Conservation (phyloP, 2,329 filamentous ascomycete genomes). For the Fusarium continuum region DNA sequence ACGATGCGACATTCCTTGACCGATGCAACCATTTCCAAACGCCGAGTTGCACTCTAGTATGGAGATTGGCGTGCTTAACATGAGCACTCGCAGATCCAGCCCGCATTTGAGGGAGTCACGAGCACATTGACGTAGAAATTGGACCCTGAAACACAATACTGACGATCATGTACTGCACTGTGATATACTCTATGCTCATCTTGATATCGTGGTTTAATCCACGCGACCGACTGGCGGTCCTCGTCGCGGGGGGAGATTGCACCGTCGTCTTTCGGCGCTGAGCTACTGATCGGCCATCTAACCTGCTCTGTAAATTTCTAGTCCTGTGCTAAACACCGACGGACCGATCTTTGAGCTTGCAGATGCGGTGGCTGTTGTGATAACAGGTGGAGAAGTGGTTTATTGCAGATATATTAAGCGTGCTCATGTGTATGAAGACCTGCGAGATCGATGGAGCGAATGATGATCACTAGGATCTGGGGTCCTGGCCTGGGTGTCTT, state of each 20-base stretch:
- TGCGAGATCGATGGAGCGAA: constrained; percentile 4
- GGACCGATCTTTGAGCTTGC: neutral
- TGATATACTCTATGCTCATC: constrained; percentile 16
- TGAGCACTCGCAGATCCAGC: constrained; percentile 4
- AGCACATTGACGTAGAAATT: neutral
- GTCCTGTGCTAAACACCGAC: neutral
- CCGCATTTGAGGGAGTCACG: neutral
- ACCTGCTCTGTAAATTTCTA: constrained; percentile 4
- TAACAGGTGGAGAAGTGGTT: constrained; percentile 13
- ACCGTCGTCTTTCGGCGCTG: neutral
- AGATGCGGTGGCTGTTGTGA: neutral
- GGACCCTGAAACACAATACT: constrained; percentile 1
- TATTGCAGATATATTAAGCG: neutral
- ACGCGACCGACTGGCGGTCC: constrained; percentile 20
- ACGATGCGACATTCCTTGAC: neutral
- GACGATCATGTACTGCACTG: constrained; percentile 23
- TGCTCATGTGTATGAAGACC: constrained; percentile 6
- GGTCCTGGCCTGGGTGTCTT: neutral
- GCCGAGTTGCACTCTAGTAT: constrained; percentile 1
- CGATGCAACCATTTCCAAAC: constrained; percentile 1
- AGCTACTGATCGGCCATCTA: constrained; percentile 18
- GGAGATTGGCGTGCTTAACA: neutral
- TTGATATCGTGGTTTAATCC: neutral
- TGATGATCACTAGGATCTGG: constrained; percentile 18
- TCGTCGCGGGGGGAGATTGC: constrained; percentile 34